Base-by-base conservation (phyloP, 116 monocot genomes). In the Iris pallida region DNA sequence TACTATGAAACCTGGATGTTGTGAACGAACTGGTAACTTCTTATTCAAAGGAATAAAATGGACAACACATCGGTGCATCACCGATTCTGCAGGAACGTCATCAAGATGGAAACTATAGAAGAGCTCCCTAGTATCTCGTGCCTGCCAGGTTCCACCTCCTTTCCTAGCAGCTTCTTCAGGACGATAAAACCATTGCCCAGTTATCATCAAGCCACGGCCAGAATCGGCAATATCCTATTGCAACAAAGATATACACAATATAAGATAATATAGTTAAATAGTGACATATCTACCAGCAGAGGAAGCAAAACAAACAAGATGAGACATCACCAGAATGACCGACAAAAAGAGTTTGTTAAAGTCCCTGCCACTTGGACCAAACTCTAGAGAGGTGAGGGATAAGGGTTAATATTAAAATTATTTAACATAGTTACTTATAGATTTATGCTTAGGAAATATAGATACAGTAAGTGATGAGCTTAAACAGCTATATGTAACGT, bases 101-200 rank as follows among this genome's bases (percentile, higher is more conserved):
- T 96, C 96, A 16, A 85, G 72, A 69, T 96, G 96, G 42, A 89
- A 92, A 64, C 92, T 96, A 59, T 96, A 96, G 65, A 89, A 96
- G 5, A 96, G 76, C 62, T 96, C 92, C 57, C 92, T 76, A 2
- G 84, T 87, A 71, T 96, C 92, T 13, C 65, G 72, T 57, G 80
- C 54, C 64, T 76, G 77, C 86, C 87, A 92, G 68, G 47, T 77
- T 16, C 92, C 92, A 42, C 92, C 89, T 20, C 87, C 92, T 63
- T 81, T 92, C 77, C 71, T 92, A 19, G 82, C 87, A 59, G 92
- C 92, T 78, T 96, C 92, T 70, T 96, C 92, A 44, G 96, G 96
- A 48, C 96, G 82, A 59, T 96, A 96, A 74, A 96, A 96, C 92
- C 96, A 96, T 41, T 96, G 96, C 7, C 89, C 91, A 71, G 68